Evolutionary conservation across 1,284 basidiomycete species (phyloP).

Genomic region (Meira nashicola): DNA sequence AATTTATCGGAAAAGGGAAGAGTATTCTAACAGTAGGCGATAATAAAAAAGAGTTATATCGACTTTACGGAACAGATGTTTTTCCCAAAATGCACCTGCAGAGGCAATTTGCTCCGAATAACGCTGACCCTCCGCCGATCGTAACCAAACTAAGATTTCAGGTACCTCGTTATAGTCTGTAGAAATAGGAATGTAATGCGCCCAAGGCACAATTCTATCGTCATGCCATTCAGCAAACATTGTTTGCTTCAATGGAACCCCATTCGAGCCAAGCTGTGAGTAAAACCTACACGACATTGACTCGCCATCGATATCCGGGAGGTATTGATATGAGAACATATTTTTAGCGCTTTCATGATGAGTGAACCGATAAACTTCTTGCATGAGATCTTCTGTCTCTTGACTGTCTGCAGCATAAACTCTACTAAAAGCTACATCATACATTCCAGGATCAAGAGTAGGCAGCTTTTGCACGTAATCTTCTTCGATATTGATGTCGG

Average conservation of each 20-base stretch:
- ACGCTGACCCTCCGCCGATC: neutral
- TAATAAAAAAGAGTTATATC: neutral
- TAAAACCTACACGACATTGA: neutral
- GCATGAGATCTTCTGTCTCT: too few species aligned
- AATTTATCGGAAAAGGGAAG: too few species aligned
- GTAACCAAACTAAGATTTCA: neutral
- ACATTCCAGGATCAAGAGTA: too few species aligned
- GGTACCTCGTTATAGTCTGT: neutral
- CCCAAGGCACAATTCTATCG: neutral
- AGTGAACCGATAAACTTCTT: too few species aligned
- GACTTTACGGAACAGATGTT: neutral
- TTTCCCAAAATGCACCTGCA: neutral
- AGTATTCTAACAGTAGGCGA: neutral
- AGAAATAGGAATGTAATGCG: neutral
- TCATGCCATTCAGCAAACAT: conserved; percentile 2
- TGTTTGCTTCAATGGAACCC: neutral
- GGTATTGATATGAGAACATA: neutral
- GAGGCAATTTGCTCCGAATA: neutral
- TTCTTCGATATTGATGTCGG: too few species aligned
- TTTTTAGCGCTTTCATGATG: too few species aligned
- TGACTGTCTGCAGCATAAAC: too few species aligned
- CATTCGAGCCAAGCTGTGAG: neutral
- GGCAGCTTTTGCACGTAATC: too few species aligned
- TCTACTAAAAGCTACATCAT: too few species aligned
- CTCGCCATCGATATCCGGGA: neutral